Evolutionary conservation across 768 basidiomycete species (phyloP).

Genomic region (Collybia sp.): DNA sequence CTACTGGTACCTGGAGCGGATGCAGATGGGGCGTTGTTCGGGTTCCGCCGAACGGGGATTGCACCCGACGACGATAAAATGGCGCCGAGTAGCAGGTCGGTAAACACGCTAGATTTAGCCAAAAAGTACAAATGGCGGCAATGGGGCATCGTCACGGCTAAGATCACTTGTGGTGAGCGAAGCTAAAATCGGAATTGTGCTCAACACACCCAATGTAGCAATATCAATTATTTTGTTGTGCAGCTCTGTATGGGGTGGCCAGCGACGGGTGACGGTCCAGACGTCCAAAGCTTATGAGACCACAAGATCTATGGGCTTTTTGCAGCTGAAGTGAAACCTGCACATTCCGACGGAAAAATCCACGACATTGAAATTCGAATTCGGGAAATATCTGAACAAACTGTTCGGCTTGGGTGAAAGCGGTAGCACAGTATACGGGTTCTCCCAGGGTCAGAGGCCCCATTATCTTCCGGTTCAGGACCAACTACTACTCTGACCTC

Average conservation of each 20-base stretch:
- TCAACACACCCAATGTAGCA: constrained; percentile 32
- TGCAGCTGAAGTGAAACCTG: too few relatives aligned
- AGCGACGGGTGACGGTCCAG: constrained; percentile 38
- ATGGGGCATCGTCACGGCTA: constrained; percentile 55
- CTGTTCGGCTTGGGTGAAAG: too few relatives aligned
- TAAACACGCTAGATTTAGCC: constrained; percentile 72
- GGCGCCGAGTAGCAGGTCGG: constrained; percentile 43
- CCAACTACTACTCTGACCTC: too few relatives aligned
- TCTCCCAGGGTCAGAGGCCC: too few relatives aligned
- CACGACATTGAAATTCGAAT: too few relatives aligned
- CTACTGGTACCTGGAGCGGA: too few relatives aligned
- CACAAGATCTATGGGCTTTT: too few relatives aligned
- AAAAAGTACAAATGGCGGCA: constrained; percentile 55
- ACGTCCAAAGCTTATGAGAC: not conserved
- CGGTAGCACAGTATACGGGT: too few relatives aligned
- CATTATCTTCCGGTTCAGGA: too few relatives aligned
- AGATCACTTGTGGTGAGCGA: not conserved
- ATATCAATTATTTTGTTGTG: constrained; percentile 70
- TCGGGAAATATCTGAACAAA: too few relatives aligned
- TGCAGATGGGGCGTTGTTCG: constrained; percentile 25
- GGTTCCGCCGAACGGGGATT: constrained; percentile 68
- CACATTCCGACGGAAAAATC: too few relatives aligned
- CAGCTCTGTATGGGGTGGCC: too few relatives aligned
- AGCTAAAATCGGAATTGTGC: not conserved
- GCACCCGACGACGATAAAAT: constrained; percentile 61